Conservation (phyloP, 805 yeast genomes). For the Ogataea zsoltii region DNA sequence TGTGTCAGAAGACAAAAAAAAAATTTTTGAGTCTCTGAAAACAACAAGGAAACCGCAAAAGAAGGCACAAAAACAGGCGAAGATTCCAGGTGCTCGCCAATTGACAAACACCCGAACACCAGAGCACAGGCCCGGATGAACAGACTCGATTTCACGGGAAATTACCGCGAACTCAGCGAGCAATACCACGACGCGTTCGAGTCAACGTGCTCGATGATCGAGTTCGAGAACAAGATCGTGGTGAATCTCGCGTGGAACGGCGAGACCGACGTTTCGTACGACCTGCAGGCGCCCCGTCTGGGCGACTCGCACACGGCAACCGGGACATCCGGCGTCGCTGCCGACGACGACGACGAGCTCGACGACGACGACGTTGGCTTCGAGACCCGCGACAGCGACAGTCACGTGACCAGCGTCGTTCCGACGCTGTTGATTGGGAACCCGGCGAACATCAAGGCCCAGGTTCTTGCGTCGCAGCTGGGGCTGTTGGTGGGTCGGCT, state of each 20-base stretch:
- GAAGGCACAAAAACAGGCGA: not conserved
- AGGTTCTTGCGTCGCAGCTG: conserved; percentile 48
- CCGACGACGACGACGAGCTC: conserved; percentile 9
- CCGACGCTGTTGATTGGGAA: conserved; percentile 45
- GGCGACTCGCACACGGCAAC: too few relatives aligned
- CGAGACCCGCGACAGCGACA: conserved; percentile 17
- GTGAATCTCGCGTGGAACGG: conserved; percentile 45
- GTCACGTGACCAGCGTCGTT: conserved; percentile 8
- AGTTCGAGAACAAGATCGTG: conserved; percentile 42
- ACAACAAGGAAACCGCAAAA: not conserved
- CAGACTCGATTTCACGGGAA: conserved; percentile 11
- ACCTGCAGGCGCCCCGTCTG: conserved; percentile 35
- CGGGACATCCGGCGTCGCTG: too few relatives aligned
- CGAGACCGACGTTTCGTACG: conserved; percentile 49
- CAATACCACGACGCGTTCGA: conserved; percentile 6
- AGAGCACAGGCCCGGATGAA: too few relatives aligned
- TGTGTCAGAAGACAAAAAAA: not conserved
- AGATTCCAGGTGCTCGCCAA: too few relatives aligned
- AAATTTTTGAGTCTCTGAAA: not conserved
- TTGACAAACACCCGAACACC: too few relatives aligned
- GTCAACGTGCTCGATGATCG: conserved; percentile 28
- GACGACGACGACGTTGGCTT: conserved; percentile 23
- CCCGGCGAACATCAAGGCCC: conserved; percentile 45
- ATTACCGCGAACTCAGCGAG: conserved; percentile 13
- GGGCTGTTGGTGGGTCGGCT: conserved; percentile 41